Evolutionary conservation across 2,329 filamentous ascomycete species (phyloP), one percentile per base, ranked within the genome.

Genomic region (Thelonectria olida): DNA sequence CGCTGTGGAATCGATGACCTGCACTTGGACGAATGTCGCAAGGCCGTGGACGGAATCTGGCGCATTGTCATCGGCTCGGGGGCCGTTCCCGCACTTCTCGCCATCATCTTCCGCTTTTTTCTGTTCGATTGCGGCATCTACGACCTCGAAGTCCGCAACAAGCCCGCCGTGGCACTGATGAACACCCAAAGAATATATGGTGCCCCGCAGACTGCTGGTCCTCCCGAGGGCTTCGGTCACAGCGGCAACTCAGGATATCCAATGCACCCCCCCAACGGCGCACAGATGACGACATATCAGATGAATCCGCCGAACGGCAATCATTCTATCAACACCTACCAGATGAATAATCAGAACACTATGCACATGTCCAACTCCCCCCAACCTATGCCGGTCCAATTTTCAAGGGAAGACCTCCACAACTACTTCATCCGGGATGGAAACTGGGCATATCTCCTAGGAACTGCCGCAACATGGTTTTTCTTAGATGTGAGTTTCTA

Each of bases 41-140:
- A 74, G 57, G 76, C 75, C 7, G 69, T 90, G 2, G 88, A 90
- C 64, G 84, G 82, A 1, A 86, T 89, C 64, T 91, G 88, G 88
- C 82, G 88, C 48, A 89, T 89, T 69, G 86, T 90, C 27, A 85
- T 90, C 64, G 88, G 87, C 2, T 85, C 88, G 0, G 88, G 88
- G 7, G 87, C 87, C 8, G 80, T 90, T 0, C 88, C 88, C 0
- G 88, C 87, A 4, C 76, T 88, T 12, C 77, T 90, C 8, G 88
- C 88, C 65, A 86, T 89, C 61, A 79, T 88, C 38, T 90, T 90
- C 68, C 85, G 88, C 17, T 88, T 90, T 72, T 87, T 88, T 64
- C 84, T 90, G 41, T 88, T 87, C 36, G 88, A 91, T 72, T 88
- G 85, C 57, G 88, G 88, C 5, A 80, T 89, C 28, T 91, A 88